Percentiles rank a stretch among this genome's conserved stretches.
Conservation (phyloP, 768 basidiomycete species). For the Coprinopsis cinerea region DNA sequence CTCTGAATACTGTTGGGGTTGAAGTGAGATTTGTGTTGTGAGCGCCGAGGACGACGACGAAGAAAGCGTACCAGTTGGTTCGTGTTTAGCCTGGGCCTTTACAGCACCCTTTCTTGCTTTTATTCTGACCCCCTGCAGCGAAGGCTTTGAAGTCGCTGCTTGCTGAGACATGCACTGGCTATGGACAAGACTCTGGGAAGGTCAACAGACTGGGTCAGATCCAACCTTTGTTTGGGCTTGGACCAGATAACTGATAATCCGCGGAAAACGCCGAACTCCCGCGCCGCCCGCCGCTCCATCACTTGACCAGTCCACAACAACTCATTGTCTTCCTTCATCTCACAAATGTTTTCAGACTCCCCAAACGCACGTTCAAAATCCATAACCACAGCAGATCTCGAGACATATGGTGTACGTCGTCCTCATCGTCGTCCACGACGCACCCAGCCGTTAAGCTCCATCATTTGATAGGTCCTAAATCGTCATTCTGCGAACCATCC, state of each 20-base stretch:
- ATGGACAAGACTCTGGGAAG: conserved; percentile 22
- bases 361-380: conserved; percentile 79
- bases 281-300: conserved; percentile 10
- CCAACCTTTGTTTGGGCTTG: not conserved
- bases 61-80: conserved; percentile 54
- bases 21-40: conserved; percentile 5
- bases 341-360: conserved; percentile 46
- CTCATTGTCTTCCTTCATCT: conserved; percentile 20
- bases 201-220: conserved; percentile 3
- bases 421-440: not conserved
- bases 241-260: conserved; percentile 9
- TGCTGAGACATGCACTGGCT: conserved; percentile 84
- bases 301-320: conserved; percentile 1
- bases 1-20: conserved; percentile 68
- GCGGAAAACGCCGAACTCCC: conserved; percentile 7
- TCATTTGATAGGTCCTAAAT: conserved; percentile 53
- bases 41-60: not conserved
- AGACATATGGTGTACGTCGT: conserved; percentile 68
- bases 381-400: conserved; percentile 69
- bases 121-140: conserved; percentile 87
- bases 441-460: conserved; percentile 3
- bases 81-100: conserved; percentile 91
- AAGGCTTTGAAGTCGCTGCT: conserved; percentile 78
- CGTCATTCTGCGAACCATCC: conserved; percentile 64
- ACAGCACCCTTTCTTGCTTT: conserved; percentile 91